Percentiles rank a stretch among this genome's conserved stretches.
Evolutionary conservation across 2,329 filamentous ascomycete genomes (phyloP).

Genomic region (Raffaelea deltoideospora): DNA sequence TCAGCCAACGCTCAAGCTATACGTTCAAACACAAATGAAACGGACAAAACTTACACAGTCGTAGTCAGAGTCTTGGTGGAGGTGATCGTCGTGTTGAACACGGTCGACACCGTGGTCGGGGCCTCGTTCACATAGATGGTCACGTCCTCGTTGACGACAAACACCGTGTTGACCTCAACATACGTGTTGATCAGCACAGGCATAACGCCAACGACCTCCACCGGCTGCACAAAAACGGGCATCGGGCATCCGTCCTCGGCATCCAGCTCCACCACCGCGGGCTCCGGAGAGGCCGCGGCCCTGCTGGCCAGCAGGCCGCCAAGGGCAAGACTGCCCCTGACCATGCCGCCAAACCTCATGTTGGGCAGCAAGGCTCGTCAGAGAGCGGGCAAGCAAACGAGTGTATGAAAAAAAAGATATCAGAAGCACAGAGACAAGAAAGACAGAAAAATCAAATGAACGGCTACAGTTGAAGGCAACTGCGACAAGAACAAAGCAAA

Average conservation of each 20-base stretch:
- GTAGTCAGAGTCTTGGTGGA: constrained; percentile 5
- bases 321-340: neutral
- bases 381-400: too few relatives aligned
- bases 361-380: too few relatives aligned
- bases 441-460: too few relatives aligned
- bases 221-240: constrained; percentile 7
- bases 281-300: neutral
- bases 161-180: constrained; percentile 6
- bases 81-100: constrained; percentile 5
- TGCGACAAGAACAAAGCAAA: too few relatives aligned
- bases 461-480: too few relatives aligned
- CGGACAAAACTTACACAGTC: neutral
- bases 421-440: too few relatives aligned
- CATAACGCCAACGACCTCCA: constrained; percentile 6
- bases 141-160: constrained; percentile 3
- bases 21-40: neutral
- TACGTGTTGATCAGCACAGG: constrained; percentile 4
- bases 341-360: too few relatives aligned
- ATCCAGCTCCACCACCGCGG: too few relatives aligned
- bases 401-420: too few relatives aligned
- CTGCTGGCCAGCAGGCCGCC: neutral
- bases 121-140: constrained; percentile 8
- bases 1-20: neutral
- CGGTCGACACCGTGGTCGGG: constrained; percentile 6
- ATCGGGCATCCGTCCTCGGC: constrained; percentile 4